Base-by-base conservation (phyloP, 164 flowering plant genomes). In the Sedum album region DNA sequence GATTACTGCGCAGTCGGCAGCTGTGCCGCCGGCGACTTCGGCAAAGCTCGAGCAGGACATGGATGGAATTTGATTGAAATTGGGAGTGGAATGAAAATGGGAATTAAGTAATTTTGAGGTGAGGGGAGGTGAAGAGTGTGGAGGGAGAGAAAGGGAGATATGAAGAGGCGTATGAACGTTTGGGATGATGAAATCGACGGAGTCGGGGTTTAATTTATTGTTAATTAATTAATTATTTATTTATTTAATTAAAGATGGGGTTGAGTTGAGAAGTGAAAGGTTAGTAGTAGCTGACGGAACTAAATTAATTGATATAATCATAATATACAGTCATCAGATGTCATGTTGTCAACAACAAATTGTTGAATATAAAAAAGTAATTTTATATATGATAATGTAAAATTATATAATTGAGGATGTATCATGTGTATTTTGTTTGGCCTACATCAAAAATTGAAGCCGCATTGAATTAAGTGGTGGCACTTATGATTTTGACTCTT, bases 1-100 rank as follows among this genome's bases (percentile, higher is more conserved):
- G 15, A 94, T 69, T 0, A 93, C 97, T 4, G 93, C 93, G 73
- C 97, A 88, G 65, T 83, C 89, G 35, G 97, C 97, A 8, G 93
- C 64, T 0, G 97, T 83, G 11, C 85, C 94, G 0, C 97, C 98
- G 15, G 89, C 96, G 0, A 84, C 78, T 77, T 91, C 97, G 11
- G 82, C 97, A 48, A 83, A 66, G 36, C 89, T 74, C 15, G 39
- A 31, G 39, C 66, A 71, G 1, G 15, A 17, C 5, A n/a, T 51
- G 8, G 30, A 9, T 23, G 28, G 60, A 9, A 23, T 44, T 14
- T 4, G 20, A 15, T 15, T n/a, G n/a, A n/a, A n/a, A n/a, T n/a
- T n/a, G n/a, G n/a, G 17, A 46, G 3, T 4, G 18, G 0, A 4
- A n/a, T 20, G 55, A n/a, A 49, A 20, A n/a, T 49, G 55, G n/a